Evolutionary conservation across 2,329 filamentous ascomycete species (phyloP).

Genomic region (Thelonectria olida): DNA sequence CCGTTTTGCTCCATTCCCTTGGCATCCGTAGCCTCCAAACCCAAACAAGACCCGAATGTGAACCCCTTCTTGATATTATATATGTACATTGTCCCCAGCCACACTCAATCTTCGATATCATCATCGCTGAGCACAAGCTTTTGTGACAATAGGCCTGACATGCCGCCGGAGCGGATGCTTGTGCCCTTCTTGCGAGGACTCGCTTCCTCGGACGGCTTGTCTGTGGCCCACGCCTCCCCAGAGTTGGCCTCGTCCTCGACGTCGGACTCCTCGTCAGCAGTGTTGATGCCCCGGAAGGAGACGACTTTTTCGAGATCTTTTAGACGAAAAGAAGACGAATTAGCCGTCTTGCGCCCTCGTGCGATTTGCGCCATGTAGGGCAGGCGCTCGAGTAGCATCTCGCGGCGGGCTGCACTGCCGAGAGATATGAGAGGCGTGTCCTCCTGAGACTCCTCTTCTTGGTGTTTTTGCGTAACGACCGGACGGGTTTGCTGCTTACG

Average conservation of each 20-base stretch:
- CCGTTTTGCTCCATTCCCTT: no score
- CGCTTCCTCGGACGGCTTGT: constrained; percentile 64
- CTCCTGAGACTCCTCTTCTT: constrained; percentile 32
- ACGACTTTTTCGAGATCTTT: constrained; percentile 75
- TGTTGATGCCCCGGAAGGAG: constrained; percentile 68
- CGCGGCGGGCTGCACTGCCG: constrained; percentile 72
- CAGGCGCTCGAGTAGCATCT: constrained; percentile 84
- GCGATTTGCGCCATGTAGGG: constrained; percentile 83
- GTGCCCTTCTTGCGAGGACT: constrained; percentile 59
- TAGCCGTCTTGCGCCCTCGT: constrained; percentile 50
- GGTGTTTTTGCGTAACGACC: constrained; percentile 20
- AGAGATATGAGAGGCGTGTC: constrained; percentile 62
- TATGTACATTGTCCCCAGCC: neutral
- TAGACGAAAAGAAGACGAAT: constrained; percentile 45
- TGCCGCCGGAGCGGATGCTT: constrained; percentile 48
- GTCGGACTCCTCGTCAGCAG: constrained; percentile 56
- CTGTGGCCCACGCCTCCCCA: constrained; percentile 68
- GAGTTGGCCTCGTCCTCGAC: constrained; percentile 54
- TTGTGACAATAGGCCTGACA: constrained; percentile 61
- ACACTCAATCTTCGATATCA: constrained; percentile 76
- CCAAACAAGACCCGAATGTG: no score
- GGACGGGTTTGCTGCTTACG: constrained; percentile 41
- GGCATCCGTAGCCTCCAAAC: no score
- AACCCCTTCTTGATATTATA: constrained; percentile 5
- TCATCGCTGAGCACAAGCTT: constrained; percentile 82